Evolutionary conservation across 441 rosid species (phyloP).

Genomic region (Lepidium campestre): DNA sequence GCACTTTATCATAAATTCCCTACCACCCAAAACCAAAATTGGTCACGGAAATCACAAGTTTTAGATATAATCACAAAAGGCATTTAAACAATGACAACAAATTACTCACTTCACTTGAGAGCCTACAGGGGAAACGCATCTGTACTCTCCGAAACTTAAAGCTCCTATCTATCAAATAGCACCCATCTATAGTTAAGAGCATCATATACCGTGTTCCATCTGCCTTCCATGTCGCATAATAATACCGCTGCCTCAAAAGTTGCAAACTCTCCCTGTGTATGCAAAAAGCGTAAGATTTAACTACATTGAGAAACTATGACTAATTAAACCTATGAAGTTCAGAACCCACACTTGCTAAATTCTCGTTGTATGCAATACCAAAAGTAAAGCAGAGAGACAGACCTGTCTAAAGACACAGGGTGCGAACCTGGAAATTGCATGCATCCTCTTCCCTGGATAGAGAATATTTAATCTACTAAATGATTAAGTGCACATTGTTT

Average conservation of each 20-base stretch:
- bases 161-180: conserved; percentile 79
- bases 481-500: background rate
- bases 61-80: conserved; percentile 18
- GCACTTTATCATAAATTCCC: conserved; percentile 63
- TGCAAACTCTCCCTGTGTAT: conserved; percentile 78
- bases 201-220: conserved; percentile 98
- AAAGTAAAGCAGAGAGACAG: conserved; percentile 9
- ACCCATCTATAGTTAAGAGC: conserved; percentile 85
- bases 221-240: conserved; percentile 98
- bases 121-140: conserved; percentile 85
- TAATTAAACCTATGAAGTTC: background rate
- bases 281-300: conserved; percentile 14
- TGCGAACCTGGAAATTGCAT: conserved; percentile 92
- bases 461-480: conserved; percentile 1
- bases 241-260: conserved; percentile 84
- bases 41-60: background rate
- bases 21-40: conserved; percentile 23
- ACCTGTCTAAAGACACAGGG: conserved; percentile 98
- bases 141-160: conserved; percentile 88
- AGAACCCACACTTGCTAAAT: background rate
- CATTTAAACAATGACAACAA: background rate
- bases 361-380: background rate
- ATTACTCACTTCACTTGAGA: conserved; percentile 50
- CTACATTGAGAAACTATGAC: background rate
- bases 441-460: conserved; percentile 62